Conservation (phyloP, 495 filamentous ascomycete species). For the Trichoderma asperelloides region DNA sequence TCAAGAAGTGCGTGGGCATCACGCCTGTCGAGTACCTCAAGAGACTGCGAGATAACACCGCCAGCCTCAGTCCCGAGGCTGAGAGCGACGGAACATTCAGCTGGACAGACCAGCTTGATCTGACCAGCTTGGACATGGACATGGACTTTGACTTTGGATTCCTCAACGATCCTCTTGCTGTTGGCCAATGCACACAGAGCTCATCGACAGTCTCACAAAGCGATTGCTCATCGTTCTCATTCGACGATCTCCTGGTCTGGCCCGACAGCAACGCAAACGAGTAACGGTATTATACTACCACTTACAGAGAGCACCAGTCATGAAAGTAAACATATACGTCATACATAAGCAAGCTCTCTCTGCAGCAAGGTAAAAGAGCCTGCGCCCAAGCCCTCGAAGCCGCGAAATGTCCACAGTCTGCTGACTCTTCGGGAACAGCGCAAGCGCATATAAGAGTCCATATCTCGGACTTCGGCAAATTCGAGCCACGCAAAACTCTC, state of each 20-base stretch:
- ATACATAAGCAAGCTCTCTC: too few relatives aligned
- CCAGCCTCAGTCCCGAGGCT: not conserved
- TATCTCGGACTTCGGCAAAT: slow-evolving; percentile 1
- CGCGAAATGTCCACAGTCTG: not conserved
- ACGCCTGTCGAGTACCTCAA: slow-evolving; percentile 47
- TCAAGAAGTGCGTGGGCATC: slow-evolving; percentile 48
- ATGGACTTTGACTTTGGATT: not conserved
- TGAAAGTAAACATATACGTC: too few relatives aligned
- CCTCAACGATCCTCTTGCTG: not conserved
- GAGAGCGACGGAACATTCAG: not conserved
- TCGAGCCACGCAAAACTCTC: not conserved
- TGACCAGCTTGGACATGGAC: not conserved
- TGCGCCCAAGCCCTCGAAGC: too few relatives aligned
- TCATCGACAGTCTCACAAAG: not conserved
- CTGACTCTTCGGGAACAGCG: not conserved
- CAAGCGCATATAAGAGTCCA: not conserved
- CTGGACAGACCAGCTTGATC: not conserved
- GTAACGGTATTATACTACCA: not conserved
- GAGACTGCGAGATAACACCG: not conserved
- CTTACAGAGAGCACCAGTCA: not conserved
- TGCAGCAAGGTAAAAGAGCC: too few relatives aligned
- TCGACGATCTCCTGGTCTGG: slow-evolving; percentile 2
- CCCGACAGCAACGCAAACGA: not conserved
- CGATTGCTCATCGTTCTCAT: not conserved
- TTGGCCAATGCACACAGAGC: not conserved